Evolutionary conservation across 2,329 filamentous ascomycete genomes (phyloP).

Genomic region (Sordariomycetes sp.): DNA sequence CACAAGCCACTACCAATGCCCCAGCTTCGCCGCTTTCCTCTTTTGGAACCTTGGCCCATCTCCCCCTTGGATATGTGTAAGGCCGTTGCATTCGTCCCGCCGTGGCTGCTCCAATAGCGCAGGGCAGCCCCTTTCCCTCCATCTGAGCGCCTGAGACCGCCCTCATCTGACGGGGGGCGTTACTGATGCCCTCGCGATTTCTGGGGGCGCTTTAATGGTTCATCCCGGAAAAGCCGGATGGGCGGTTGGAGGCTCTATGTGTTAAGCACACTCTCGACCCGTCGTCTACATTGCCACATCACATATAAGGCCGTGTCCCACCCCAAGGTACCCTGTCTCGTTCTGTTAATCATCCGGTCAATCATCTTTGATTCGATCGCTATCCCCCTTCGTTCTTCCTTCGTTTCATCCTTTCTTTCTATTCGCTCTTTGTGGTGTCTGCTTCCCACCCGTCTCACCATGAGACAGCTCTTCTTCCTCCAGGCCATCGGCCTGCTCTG

Average conservation of each 20-base stretch:
- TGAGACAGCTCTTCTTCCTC: constrained; percentile 1
- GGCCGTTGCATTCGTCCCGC: background rate
- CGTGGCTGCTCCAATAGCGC: background rate
- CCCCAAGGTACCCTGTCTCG: background rate
- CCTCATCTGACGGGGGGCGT: background rate
- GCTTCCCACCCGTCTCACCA: background rate
- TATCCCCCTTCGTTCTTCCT: background rate
- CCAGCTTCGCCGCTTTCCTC: background rate
- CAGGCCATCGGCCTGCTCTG: constrained; percentile 5
- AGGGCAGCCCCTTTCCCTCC: background rate
- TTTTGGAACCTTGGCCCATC: background rate
- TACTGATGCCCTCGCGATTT: background rate
- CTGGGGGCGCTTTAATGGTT: background rate
- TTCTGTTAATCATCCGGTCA: background rate
- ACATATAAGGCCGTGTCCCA: background rate
- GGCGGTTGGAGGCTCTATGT: background rate
- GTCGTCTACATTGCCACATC: background rate
- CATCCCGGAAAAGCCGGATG: background rate
- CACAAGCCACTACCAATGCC: background rate
- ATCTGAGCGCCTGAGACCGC: background rate
- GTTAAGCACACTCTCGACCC: background rate
- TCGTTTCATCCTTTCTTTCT: constrained; percentile 14
- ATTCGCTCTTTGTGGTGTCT: background rate
- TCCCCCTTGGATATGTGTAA: background rate
- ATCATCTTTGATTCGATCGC: background rate